Evolutionary conservation across 164 flowering plant species (phyloP), one percentile per base, ranked within the genome.

Genomic region (Vitis cinerea): DNA sequence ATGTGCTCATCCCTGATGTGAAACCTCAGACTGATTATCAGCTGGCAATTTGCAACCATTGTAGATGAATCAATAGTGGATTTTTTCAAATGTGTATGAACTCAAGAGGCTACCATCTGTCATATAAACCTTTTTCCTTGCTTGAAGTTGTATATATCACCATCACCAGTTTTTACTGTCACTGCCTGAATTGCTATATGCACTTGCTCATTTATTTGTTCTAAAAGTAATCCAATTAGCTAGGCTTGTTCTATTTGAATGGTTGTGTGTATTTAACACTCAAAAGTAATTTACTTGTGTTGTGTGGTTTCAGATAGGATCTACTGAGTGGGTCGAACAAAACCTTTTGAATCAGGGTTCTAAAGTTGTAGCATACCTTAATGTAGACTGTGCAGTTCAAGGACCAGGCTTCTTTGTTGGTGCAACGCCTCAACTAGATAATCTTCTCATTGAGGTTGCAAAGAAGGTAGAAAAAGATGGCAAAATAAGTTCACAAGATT

Each of bases 351-450:
- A 79, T 76, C 76, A 93, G 71, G 84, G 84, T 31, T 85, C 95
- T 30, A 89, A 87, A 76, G 92, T 93, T 65, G 91, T 93, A 9
- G 94, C 87, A 15, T 95, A 95, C 72, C 87, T 95, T 64, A 95
- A 95, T 79, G 99, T 95, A 64, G 99, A 95, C 72, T 93, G 99
- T 86, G 99, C 99, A 0, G 98, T 86, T 83, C 98, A 93, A 86
- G 99, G 99, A 56, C 88, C 94, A n/a, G 98, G 98, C 17, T 83
- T 95, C 53, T 93, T 88, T 82, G 91, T 85, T 59, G 68, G 87
- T 65, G 83, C 97, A 64, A 89, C 97, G 81, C 98, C 99, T 48
- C 99, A 93, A 82, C 82, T 95, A 23, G 99, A 95, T 69, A 74
- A 82, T 79, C 89, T 95, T 71, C 72, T 95, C 49, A 55, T 87